Percentiles rank a stretch among this genome's conserved stretches.
These are phyloP conservation scores for Gypsophila paniculata DNA, from an alignment of 179 eudicot species.

Conservation along the genomic window DNA sequence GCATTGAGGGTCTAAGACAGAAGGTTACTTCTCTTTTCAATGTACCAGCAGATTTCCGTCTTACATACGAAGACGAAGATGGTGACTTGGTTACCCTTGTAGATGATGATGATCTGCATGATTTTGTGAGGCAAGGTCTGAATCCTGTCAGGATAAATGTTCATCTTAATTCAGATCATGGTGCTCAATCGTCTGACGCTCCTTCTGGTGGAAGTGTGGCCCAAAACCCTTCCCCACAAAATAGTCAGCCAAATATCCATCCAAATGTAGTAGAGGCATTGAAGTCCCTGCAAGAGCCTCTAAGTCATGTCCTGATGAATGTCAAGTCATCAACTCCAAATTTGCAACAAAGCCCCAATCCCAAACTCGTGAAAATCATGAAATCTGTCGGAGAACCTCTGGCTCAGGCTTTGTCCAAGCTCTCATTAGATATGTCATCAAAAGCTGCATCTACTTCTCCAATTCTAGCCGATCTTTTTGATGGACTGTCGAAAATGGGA, in stretches of 20 bases:
- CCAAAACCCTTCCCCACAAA: constrained; percentile 33
- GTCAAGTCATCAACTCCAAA: not conserved
- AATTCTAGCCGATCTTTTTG: constrained; percentile 43
- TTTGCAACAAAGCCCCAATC: not conserved
- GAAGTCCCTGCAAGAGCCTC: constrained; percentile 55
- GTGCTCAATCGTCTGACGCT: constrained; percentile 19
- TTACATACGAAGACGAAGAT: constrained; percentile 85
- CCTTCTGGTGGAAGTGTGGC: constrained; percentile 42
- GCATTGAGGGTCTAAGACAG: constrained; percentile 48
- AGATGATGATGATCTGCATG: constrained; percentile 72
- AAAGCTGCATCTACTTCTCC: constrained; percentile 51
- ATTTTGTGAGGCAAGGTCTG: constrained; percentile 58
- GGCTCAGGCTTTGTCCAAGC: constrained; percentile 39
- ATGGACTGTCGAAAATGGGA: constrained; percentile 39
- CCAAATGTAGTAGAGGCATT: constrained; percentile 37
- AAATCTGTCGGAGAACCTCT: constrained; percentile 14
- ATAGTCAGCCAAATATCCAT: constrained; percentile 22
- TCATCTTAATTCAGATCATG: constrained; percentile 32
- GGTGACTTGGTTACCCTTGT: constrained; percentile 64
- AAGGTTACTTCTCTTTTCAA: constrained; percentile 58
- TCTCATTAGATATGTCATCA: constrained; percentile 47
- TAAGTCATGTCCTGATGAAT: constrained; percentile 25
- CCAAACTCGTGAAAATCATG: not conserved
- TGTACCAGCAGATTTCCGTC: constrained; percentile 41
- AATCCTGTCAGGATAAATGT: constrained; percentile 79